phyloP scores from a whole-genome alignment of 1,139 yeast species.

The Wickerhamomyces sp. region DNA sequence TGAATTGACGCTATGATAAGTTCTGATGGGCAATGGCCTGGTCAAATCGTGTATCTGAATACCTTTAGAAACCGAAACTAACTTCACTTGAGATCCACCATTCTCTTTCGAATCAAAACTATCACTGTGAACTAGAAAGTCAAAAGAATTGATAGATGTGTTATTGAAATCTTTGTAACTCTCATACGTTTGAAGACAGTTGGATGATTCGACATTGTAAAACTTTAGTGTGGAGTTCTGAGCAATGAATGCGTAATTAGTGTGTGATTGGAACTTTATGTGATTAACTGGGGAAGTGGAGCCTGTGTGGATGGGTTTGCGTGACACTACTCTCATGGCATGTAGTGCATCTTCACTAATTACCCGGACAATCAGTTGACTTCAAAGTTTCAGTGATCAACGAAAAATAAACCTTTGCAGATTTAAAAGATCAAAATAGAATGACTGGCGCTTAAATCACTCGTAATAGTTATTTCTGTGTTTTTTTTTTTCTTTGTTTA shows the following conservation, averaged over 20 bases:
- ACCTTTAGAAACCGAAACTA: constrained; percentile 12
- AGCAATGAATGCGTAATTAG: constrained; percentile 5
- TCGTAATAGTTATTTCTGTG: too few species aligned
- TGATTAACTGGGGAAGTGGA: constrained; percentile 1
- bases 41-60: constrained; percentile 13
- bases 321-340: background rate
- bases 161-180: constrained; percentile 1
- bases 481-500: too few species aligned
- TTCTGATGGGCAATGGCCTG: constrained; percentile 5
- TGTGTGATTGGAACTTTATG: background rate
- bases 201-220: background rate
- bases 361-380: too few species aligned
- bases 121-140: background rate
- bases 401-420: too few species aligned
- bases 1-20: constrained; percentile 4
- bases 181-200: background rate
- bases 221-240: constrained; percentile 4
- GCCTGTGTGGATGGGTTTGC: background rate
- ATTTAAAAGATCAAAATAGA: too few species aligned
- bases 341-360: too few species aligned
- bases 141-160: constrained; percentile 6
- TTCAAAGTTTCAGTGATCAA: too few species aligned
- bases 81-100: background rate
- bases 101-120: too few species aligned
- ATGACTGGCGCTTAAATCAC: too few species aligned